Conservation (phyloP, 208 protist species). For the Novymonas esmeraldas region DNA sequence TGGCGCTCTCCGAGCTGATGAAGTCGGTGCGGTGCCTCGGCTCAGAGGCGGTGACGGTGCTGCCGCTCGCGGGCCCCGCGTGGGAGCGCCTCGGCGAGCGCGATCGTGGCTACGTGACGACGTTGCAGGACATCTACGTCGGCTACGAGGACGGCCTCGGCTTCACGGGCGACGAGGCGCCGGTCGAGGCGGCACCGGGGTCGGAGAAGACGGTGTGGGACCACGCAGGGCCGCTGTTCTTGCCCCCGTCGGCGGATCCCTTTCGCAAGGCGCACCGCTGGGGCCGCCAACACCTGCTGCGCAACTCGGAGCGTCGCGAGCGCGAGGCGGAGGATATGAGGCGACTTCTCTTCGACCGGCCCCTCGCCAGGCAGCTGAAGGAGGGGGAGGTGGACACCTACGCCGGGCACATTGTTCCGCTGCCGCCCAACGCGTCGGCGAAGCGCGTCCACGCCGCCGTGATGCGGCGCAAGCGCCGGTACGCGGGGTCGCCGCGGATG, state of each 20-base stretch:
- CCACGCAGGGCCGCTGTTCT: slow-evolving; percentile 62
- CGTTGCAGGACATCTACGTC: slow-evolving; percentile 84
- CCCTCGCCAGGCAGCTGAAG: slow-evolving; percentile 54
- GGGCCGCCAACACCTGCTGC: slow-evolving; percentile 66
- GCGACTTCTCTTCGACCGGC: slow-evolving; percentile 65
- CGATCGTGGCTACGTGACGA: slow-evolving; percentile 78
- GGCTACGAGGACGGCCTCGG: slow-evolving; percentile 82
- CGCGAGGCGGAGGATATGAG: slow-evolving; percentile 55
- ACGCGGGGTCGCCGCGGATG: slow-evolving; percentile 62
- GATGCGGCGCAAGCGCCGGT: slow-evolving; percentile 60
- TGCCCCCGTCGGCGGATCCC: slow-evolving; percentile 53
- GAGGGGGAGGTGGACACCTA: slow-evolving; percentile 76
- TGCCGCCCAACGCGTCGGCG: slow-evolving; percentile 66
- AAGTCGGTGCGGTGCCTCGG: slow-evolving; percentile 70
- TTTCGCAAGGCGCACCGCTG: slow-evolving; percentile 60
- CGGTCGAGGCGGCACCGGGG: slow-evolving; percentile 19
- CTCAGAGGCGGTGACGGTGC: slow-evolving; percentile 55
- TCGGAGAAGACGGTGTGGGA: slow-evolving; percentile 62
- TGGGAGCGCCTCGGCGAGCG: slow-evolving; percentile 58
- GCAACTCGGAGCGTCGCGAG: slow-evolving; percentile 65
- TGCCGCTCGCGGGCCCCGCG: slow-evolving; percentile 56
- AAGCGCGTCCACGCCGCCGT: slow-evolving; percentile 76
- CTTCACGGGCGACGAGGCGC: slow-evolving; percentile 49
- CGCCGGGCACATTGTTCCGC: slow-evolving; percentile 78
- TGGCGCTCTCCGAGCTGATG: slow-evolving; percentile 84